These are phyloP conservation scores for Schizosaccharomyces versatilis DNA, from an alignment of 1,139 yeast species.

Conservation along the genomic window DNA sequence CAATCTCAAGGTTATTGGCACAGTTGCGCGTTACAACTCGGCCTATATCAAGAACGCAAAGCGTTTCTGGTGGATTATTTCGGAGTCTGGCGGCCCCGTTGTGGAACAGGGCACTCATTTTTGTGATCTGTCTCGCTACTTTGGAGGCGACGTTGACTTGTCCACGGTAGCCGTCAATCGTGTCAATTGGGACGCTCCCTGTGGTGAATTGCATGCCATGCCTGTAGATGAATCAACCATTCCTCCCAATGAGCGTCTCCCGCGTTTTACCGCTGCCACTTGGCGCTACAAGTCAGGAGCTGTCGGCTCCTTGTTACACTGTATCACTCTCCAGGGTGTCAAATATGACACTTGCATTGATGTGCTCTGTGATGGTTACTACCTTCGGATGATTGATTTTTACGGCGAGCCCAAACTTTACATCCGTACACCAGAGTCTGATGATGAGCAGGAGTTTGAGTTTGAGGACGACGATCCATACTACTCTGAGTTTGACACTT, in stretches of 20 bases:
- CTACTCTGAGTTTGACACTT: conserved; percentile 8
- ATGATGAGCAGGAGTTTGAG: conserved; percentile 7
- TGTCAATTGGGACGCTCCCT: conserved; percentile 12
- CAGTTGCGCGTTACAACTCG: conserved; percentile 13
- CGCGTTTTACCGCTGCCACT: conserved; percentile 13
- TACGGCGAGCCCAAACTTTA: conserved; percentile 13
- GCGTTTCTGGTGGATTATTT: conserved; percentile 14
- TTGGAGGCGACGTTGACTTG: conserved; percentile 14
- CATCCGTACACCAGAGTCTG: conserved; percentile 12
- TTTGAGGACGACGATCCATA: conserved; percentile 11
- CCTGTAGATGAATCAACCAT: conserved; percentile 13
- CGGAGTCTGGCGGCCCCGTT: conserved; percentile 15
- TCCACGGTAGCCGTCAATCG: conserved; percentile 13
- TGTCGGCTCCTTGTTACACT: conserved; percentile 13
- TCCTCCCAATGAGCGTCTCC: conserved; percentile 13
- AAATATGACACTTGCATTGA: conserved; percentile 14
- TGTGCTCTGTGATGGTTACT: conserved; percentile 14
- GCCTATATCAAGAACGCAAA: conserved; percentile 13
- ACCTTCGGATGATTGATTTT: conserved; percentile 13
- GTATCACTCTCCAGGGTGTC: conserved; percentile 14
- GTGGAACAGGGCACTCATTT: conserved; percentile 15
- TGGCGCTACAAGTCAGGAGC: conserved; percentile 15
- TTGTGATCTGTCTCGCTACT: conserved; percentile 13
- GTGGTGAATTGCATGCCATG: conserved; percentile 13
- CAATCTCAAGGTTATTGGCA: conserved; percentile 12